Evolutionary conservation across 306 rosid species (phyloP).

Genomic region (Cicer pinnatifidum): DNA sequence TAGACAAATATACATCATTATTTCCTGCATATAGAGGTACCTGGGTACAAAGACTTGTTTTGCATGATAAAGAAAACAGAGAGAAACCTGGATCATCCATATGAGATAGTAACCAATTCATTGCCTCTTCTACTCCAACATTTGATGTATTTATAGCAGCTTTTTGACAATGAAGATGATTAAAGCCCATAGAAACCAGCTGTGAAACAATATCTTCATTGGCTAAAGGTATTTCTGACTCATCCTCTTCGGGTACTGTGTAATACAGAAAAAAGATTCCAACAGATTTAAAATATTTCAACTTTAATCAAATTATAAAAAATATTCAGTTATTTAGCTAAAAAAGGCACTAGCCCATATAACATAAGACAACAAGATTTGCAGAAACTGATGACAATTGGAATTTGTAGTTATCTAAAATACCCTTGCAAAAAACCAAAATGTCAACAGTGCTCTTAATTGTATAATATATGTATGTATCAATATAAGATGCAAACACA

Average conservation of each 20-base stretch:
- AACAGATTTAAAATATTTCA: background rate
- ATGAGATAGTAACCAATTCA: slow-evolving; percentile 95
- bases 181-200: slow-evolving; percentile 96
- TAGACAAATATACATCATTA: slow-evolving; percentile 30
- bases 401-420: slow-evolving; percentile 14
- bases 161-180: slow-evolving; percentile 79
- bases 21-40: slow-evolving; percentile 16
- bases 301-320: background rate
- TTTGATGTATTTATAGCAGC: slow-evolving; percentile 90
- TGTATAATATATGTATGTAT: background rate
- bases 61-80: slow-evolving; percentile 16
- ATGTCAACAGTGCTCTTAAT: background rate
- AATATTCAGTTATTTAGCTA: slow-evolving; percentile 17
- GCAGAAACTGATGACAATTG: slow-evolving; percentile 4
- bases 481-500: too few relatives aligned
- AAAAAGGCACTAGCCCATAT: slow-evolving; percentile 2
- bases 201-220: slow-evolving; percentile 80
- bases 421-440: background rate
- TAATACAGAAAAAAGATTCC: slow-evolving; percentile 35
- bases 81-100: slow-evolving; percentile 85
- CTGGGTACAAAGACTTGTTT: slow-evolving; percentile 23
- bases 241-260: slow-evolving; percentile 62
- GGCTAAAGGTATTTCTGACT: slow-evolving; percentile 52
- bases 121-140: slow-evolving; percentile 92
- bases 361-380: slow-evolving; percentile 3